Evolutionary conservation across 192 early-diverging fungal genomes (phyloP), one percentile per base, ranked within the genome.

Genomic region (Chytriomyces confervae): DNA sequence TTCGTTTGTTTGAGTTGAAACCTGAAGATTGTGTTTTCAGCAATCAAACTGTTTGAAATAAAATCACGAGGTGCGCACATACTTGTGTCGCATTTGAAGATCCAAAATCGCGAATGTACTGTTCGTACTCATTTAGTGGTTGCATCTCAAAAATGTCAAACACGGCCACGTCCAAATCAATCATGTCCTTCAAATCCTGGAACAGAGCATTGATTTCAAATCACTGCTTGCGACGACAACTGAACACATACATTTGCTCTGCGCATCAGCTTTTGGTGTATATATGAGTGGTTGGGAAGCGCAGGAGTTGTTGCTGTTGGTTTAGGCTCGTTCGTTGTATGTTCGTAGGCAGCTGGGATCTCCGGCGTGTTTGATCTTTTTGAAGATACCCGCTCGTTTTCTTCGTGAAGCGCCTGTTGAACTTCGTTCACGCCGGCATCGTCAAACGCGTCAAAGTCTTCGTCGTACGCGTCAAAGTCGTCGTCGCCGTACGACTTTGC

Each of bases 111-210:
- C 88, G 82, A 62, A 89, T 86, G 62, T 89, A 89, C 24, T 86
- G 79, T 48, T 86, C 83, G 78, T 89, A 89, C 53, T 86, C 83
- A 63, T 85, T 89, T 77, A 87, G 53, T 5, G 88, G 88, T 18
- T 77, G 20, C 61, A 84, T 66, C 57, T 89, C 84, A 76, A 87
- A 83, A 10, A 87, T 24, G 57, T 84, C 81, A 76, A 81, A 86
- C 7, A 66, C 69, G 36, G 75, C 78, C 16, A 89, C 75, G 69
- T 89, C 88, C 6, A 89, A 74, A 8, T 79, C 65, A 46, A 89
- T 78, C 43, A 89, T 51, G 7, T 76, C 79, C 27, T 65, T 49
- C 6, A 89, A 71, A 62, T 87, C 86, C 82, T 86, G 46, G 8
- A 27, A 48, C 13, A 23, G 13, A 70, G 29, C 68, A 7, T 67